Base-by-base conservation (phyloP, 2,329 filamentous ascomycete species). In the Aspergillus sp. region DNA sequence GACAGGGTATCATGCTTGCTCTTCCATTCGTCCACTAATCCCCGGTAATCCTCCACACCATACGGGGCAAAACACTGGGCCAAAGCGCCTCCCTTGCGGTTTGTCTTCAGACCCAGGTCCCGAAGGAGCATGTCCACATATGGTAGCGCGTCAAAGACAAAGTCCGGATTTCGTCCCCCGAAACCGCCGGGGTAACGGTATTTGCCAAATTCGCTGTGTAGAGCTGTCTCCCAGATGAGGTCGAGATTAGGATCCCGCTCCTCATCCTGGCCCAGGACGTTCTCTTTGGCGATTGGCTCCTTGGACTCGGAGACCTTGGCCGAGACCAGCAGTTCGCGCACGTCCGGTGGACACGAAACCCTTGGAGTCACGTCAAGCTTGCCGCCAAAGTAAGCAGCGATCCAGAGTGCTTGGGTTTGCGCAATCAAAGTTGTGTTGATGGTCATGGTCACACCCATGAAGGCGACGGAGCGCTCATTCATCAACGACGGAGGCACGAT, bases 111-210 rank as follows among this genome's bases (percentile, higher is more conserved):
- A 0, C 80, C 84, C 48, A 90, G 58, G 62, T 91, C 86, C 4
- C 70, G 67, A 50, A 87, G 61, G 60, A 91, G 63, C 59, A 84
- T 59, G 64, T 90, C 86, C 15, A 88, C 62, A 59, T 89, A 93
- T 3, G 85, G 85, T 46, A 91, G 63, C 0, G 78, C 78, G 63
- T 93, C 88, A 59, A 91, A 90, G 15, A 87, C 82, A 54, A 90
- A 83, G 62, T 88, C 85, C 0, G 68, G 66, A 9, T 67, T 65
- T 2, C 61, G 58, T 9, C 71, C 73, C 1, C 85, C 85, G 58
- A 81, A 83, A 0, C 85, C 85, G 1, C 53, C 64, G 0, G 64
- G 66, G 57, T 86, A 86, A 22, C 86, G 75, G 78, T 83, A 84
- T 53, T 76, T 81, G 4, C 84, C 83, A 61, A 85, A 91, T 33